Conservation (phyloP, 805 yeast species). For the Ogataea pini region DNA sequence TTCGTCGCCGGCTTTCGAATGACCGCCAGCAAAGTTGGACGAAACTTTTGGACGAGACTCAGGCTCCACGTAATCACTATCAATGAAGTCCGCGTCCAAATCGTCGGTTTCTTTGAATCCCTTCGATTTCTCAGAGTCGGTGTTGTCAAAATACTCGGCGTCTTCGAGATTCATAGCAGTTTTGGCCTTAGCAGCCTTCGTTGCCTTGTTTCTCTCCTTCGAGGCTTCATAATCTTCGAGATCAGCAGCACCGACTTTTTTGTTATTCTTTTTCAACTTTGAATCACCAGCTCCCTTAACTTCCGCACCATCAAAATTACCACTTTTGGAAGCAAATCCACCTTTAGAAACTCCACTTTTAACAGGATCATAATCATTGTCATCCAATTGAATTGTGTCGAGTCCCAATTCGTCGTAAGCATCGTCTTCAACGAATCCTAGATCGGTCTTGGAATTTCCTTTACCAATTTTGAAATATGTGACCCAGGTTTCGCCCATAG, state of each 20-base stretch:
- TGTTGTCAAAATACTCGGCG: conserved; percentile 26
- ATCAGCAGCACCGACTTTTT: conserved; percentile 6
- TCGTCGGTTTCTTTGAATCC: conserved; percentile 31
- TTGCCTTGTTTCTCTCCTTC: neutral
- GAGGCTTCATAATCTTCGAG: conserved; percentile 14
- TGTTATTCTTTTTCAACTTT: too few species aligned
- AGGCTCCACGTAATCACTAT: conserved; percentile 10
- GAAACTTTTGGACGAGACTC: conserved; percentile 5
- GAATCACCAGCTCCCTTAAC: conserved; percentile 2
- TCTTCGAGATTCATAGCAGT: conserved; percentile 14
- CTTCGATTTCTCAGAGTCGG: conserved; percentile 24
- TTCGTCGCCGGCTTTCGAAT: neutral
- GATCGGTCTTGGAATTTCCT: conserved; percentile 24
- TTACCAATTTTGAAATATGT: conserved; percentile 37
- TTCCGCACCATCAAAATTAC: conserved; percentile 11
- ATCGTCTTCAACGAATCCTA: conserved; percentile 34
- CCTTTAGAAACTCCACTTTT: conserved; percentile 18
- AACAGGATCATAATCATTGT: conserved; percentile 10
- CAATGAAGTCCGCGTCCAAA: conserved; percentile 11
- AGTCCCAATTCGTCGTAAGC: conserved; percentile 34
- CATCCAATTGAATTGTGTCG: conserved; percentile 19
- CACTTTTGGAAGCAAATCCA: conserved; percentile 28
- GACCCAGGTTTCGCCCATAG: conserved; percentile 56
- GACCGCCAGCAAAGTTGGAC: conserved; percentile 2
- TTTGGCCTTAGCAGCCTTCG: conserved; percentile 2